Base-by-base conservation (phyloP, 176 grass and related monocot species). In the Rhipidocladum racemiflorum region DNA sequence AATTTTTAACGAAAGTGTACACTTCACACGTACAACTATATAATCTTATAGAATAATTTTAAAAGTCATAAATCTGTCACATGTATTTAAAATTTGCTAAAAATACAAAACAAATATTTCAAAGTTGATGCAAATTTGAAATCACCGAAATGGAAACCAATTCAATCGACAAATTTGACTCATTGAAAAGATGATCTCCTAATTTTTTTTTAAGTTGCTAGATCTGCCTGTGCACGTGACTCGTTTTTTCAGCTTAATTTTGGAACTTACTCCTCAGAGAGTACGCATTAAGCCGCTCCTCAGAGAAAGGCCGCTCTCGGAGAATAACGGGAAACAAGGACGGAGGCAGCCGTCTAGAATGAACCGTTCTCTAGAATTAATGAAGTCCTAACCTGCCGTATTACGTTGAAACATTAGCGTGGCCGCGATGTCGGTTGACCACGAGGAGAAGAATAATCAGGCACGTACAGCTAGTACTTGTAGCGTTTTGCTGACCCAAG, bases 361-460 rank as follows among this genome's bases (percentile, higher is more conserved):
- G 74, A 61, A 28, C 39, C 53, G 54, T 24, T 50, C 74, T 78
- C 74, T 70, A 78, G 83, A 45, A 60, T 11, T 77, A 46, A 59
- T 48, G 20, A 36, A 23, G 14, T 11, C 69, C 60, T 3, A 6
- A 61, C 71, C 14, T 50, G 74, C 65, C 28, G 53, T 57, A 70
- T 61, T 85, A 70, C 28, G 67, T 69, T 77, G 83, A 77, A 85
- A 27, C 25, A 9, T 77, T 24, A 48, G 27, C 21, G 7, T 59
- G 72, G 24, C 36, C 10, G 7, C 40, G 16, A 55, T 17, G 35
- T 18, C 4, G 24, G 82, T 68, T 84, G 61, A 84, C 72, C 29
- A 27, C 23, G 15, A n/a, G 25, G 6, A 32, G 18, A 11, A 45
- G 17, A 46, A 60, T 0, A 23, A 54, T 25, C 32, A 21, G 32